These are phyloP conservation scores for Cyberlindnera mrakii DNA, from an alignment of 805 yeast species.

Conservation along the genomic window DNA sequence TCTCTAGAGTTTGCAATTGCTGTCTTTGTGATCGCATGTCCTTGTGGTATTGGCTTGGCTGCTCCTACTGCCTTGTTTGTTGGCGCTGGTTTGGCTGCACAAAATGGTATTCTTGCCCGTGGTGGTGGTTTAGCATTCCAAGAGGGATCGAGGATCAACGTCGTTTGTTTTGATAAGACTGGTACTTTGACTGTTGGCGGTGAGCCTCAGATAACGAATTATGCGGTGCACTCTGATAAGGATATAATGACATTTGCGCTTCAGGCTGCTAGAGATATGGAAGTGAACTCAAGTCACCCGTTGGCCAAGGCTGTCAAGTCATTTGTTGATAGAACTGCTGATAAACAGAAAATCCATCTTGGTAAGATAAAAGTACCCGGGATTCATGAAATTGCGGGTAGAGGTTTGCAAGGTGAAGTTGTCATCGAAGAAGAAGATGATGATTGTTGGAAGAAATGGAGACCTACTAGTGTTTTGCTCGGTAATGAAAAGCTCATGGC, in stretches of 20 bases:
- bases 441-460: constrained; percentile 27
- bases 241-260: constrained; percentile 16
- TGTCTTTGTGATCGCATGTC: constrained; percentile 80
- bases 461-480: constrained; percentile 34
- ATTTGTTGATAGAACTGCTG: constrained; percentile 26
- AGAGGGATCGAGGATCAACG: constrained; percentile 58
- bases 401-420: constrained; percentile 47
- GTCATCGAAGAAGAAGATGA: constrained; percentile 19
- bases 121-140: constrained; percentile 84
- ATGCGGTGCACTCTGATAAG: constrained; percentile 23
- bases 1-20: constrained; percentile 72
- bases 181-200: constrained; percentile 70
- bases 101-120: constrained; percentile 65
- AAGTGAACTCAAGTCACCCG: constrained; percentile 63
- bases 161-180: constrained; percentile 72
- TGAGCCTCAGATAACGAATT: constrained; percentile 50
- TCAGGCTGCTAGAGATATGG: constrained; percentile 54
- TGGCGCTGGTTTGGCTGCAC: constrained; percentile 75
- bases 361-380: constrained; percentile 35
- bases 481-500: constrained; percentile 59
- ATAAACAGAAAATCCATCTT: constrained; percentile 11
- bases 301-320: constrained; percentile 51
- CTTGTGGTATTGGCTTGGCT: constrained; percentile 80
- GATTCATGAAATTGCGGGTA: constrained; percentile 52
- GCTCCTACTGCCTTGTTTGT: constrained; percentile 82